These are phyloP conservation scores for Ilyonectria sp. DNA, from an alignment of 2,329 filamentous ascomycete genomes.

Conservation along the genomic window DNA sequence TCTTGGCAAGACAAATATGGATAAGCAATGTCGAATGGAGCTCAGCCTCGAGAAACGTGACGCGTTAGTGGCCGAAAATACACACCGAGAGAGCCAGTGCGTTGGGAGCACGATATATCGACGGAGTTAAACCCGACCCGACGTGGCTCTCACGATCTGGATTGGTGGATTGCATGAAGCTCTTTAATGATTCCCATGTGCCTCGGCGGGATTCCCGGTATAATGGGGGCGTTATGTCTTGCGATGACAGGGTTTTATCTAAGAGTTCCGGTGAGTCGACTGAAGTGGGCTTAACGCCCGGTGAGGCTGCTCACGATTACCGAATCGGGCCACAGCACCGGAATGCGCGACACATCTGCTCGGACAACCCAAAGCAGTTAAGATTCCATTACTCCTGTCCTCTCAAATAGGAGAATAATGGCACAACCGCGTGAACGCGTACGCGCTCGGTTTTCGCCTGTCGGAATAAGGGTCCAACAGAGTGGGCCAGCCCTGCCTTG, in stretches of 20 bases:
- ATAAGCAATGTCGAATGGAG: background rate
- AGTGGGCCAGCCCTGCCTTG: conserved; percentile 5
- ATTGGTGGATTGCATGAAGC: background rate
- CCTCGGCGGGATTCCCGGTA: background rate
- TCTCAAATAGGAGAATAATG: conserved; percentile 6
- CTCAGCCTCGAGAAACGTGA: background rate
- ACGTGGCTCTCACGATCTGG: background rate
- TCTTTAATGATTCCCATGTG: background rate
- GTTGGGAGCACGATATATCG: background rate
- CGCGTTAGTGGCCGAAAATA: background rate
- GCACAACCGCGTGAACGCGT: conserved; percentile 11
- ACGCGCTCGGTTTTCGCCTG: background rate
- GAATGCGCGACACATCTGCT: background rate
- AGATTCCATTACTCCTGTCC: background rate
- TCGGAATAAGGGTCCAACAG: background rate
- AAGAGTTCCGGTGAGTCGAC: background rate
- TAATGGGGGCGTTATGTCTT: background rate
- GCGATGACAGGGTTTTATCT: background rate
- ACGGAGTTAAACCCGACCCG: conserved; percentile 2
- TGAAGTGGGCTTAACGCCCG: conserved; percentile 12
- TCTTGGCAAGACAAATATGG: background rate
- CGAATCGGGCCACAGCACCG: conserved; percentile 18
- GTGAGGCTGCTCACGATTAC: conserved; percentile 13
- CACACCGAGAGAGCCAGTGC: background rate
- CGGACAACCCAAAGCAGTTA: conserved; percentile 14